A percentile compares a stretch with the other conserved stretches of the same genome.
phyloP scores from a whole-genome alignment of 495 filamentous ascomycete genomes.

The Penicillium cosmopolitanum region DNA sequence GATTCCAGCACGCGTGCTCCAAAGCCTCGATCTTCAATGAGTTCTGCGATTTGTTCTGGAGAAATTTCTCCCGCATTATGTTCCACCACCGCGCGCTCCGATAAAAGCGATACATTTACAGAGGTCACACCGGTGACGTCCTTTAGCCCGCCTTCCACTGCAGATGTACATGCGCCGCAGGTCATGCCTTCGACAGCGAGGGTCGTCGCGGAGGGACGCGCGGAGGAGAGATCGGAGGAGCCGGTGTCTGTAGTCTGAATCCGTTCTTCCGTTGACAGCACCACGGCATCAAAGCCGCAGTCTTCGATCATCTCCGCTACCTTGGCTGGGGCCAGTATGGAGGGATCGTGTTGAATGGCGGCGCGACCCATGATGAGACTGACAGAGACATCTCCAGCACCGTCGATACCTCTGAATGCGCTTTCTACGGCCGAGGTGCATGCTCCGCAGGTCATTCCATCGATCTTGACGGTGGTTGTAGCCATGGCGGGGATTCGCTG shows the following conservation, averaged over 20 bases:
- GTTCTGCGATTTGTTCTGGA: slow-evolving; percentile 76
- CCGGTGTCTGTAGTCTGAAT: slow-evolving; percentile 23
- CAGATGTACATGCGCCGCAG: slow-evolving; percentile 91
- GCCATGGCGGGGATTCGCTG: slow-evolving; percentile 58
- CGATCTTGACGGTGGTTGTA: slow-evolving; percentile 87
- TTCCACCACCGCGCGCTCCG: slow-evolving; percentile 70
- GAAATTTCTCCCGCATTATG: slow-evolving; percentile 70
- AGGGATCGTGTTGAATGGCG: slow-evolving; percentile 85
- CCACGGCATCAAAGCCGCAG: slow-evolving; percentile 88
- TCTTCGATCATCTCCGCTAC: slow-evolving; percentile 90
- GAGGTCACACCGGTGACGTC: slow-evolving; percentile 72
- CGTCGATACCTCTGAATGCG: slow-evolving; percentile 79
- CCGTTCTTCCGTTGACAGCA: slow-evolving; percentile 76
- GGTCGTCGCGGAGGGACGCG: slow-evolving; percentile 67
- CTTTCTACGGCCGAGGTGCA: slow-evolving; percentile 87
- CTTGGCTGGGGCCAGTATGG: slow-evolving; percentile 68
- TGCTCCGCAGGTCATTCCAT: slow-evolving; percentile 93
- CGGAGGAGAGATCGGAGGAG: slow-evolving; percentile 27
- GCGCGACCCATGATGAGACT: slow-evolving; percentile 92
- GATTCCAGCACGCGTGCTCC: slow-evolving; percentile 76
- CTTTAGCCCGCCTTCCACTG: slow-evolving; percentile 80
- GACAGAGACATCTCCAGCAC: slow-evolving; percentile 81
- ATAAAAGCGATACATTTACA: slow-evolving; percentile 84
- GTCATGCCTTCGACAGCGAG: slow-evolving; percentile 97
- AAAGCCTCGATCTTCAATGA: slow-evolving; percentile 91